A percentile compares a stretch with the other conserved stretches of the same genome.
phyloP scores from a whole-genome alignment of 352 stramenopile species.

The Globisporangium nagaii region DNA sequence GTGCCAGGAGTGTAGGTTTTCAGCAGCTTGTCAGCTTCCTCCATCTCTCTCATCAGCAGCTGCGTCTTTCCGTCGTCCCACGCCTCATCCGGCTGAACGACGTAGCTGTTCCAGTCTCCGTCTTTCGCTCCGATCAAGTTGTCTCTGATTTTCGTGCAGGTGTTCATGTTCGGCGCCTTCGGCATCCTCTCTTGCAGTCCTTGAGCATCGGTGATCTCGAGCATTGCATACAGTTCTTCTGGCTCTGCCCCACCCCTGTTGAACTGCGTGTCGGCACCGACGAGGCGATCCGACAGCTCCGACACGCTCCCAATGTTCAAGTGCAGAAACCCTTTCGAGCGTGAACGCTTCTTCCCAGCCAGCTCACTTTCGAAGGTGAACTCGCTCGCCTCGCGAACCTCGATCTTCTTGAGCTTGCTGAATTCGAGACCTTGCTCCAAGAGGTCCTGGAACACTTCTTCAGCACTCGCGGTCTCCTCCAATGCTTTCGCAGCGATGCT shows the following conservation, averaged over 20 bases:
- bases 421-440: constrained; percentile 35
- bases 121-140: constrained; percentile 24
- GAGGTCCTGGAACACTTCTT: constrained; percentile 47
- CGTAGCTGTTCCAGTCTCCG: constrained; percentile 11
- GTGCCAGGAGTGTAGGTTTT: constrained; percentile 8
- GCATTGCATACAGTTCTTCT: constrained; percentile 43
- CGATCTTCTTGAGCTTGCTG: constrained; percentile 37
- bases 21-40: constrained; percentile 21
- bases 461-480: constrained; percentile 31
- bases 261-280: constrained; percentile 22
- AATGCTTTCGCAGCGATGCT: constrained; percentile 35
- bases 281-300: constrained; percentile 28
- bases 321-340: constrained; percentile 29
- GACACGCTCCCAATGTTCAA: constrained; percentile 34
- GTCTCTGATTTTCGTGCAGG: constrained; percentile 5
- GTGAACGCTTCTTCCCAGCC: constrained; percentile 20
- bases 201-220: constrained; percentile 27
- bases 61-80: constrained; percentile 32
- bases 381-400: constrained; percentile 13
- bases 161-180: not conserved
- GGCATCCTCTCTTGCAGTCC: constrained; percentile 14
- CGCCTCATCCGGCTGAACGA: constrained; percentile 25
- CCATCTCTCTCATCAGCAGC: constrained; percentile 22
- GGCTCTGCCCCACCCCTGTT: constrained; percentile 18
- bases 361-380: constrained; percentile 28